Percentiles rank a stretch among this genome's conserved stretches.
Conservation (phyloP, 2,329 filamentous ascomycete species). For the Lecanoromycetidae sp. region DNA sequence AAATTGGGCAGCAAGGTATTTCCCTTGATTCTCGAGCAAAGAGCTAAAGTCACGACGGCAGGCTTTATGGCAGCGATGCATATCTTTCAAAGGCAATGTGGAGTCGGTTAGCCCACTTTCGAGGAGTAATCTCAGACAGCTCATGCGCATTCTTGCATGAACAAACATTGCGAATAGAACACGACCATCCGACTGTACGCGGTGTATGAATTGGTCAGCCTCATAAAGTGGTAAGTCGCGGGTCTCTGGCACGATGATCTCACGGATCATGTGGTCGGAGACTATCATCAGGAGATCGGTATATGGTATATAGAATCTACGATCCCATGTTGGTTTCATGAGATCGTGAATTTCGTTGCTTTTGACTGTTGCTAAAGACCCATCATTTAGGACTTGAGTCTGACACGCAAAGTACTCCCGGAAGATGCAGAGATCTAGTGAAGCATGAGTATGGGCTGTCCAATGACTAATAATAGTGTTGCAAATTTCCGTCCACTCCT, state of each 20-base stretch:
- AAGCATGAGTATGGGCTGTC: background rate
- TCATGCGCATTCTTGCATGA: background rate
- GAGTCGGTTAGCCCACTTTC: background rate
- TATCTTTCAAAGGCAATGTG: background rate
- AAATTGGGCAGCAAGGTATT: conserved; percentile 1
- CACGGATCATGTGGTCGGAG: background rate
- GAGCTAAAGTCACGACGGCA: background rate
- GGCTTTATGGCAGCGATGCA: background rate
- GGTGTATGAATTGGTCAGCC: background rate
- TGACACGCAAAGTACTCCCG: conserved; percentile 1
- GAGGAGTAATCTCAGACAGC: conserved; percentile 7
- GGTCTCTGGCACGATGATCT: conserved; percentile 4
- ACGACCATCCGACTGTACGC: background rate
- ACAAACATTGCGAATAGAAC: conserved; percentile 4
- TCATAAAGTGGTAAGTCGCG: background rate
- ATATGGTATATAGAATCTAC: conserved; percentile 4
- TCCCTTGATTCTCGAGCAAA: background rate
- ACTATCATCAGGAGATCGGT: background rate
- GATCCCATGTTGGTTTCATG: background rate
- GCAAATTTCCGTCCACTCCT: conserved; percentile 1
- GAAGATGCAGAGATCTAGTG: background rate
- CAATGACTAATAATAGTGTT: background rate
- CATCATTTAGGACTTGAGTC: background rate
- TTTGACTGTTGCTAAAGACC: background rate
- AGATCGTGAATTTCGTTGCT: background rate